A percentile compares a stretch with the other conserved stretches of the same genome.
phyloP scores from a whole-genome alignment of 1,284 basidiomycete genomes.

The Athelia sp. region DNA sequence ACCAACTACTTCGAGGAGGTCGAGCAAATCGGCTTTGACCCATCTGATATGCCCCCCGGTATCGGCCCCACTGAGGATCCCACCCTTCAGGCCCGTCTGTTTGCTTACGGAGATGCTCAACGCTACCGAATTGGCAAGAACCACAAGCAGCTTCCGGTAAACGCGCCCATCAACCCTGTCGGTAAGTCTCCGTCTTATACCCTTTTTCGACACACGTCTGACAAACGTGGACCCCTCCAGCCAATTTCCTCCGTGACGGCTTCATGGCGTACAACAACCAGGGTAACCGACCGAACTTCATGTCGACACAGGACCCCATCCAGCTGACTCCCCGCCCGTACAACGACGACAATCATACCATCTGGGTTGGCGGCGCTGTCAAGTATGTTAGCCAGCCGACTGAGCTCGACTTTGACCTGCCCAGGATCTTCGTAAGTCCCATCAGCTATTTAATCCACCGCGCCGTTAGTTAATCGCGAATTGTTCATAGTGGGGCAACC shows the following conservation, averaged over 20 bases:
- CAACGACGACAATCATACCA: slow-evolving; percentile 19
- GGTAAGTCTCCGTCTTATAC: slow-evolving; percentile 6
- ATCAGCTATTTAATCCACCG: background rate
- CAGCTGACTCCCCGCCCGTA: slow-evolving; percentile 12
- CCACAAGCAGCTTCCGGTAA: slow-evolving; percentile 15
- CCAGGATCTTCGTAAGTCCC: slow-evolving; percentile 16
- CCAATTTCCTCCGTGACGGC: slow-evolving; percentile 17
- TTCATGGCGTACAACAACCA: slow-evolving; percentile 15
- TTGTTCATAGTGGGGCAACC: slow-evolving; percentile 13
- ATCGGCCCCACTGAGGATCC: slow-evolving; percentile 34
- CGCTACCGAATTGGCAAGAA: slow-evolving; percentile 16
- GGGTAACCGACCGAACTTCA: slow-evolving; percentile 18
- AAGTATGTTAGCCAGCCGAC: slow-evolving; percentile 16
- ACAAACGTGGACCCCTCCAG: slow-evolving; percentile 1
- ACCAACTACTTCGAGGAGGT: slow-evolving; percentile 18
- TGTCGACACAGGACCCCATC: slow-evolving; percentile 15
- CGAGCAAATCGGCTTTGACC: slow-evolving; percentile 17
- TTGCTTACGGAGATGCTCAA: slow-evolving; percentile 28
- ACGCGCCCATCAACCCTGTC: slow-evolving; percentile 15
- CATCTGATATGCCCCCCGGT: slow-evolving; percentile 14
- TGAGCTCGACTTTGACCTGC: slow-evolving; percentile 18
- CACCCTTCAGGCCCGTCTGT: slow-evolving; percentile 35
- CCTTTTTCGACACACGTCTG: background rate
- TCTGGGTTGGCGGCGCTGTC: slow-evolving; percentile 18
- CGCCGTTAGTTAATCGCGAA: background rate